Evolutionary conservation across 2,329 filamentous ascomycete genomes (phyloP), one percentile per base, ranked within the genome.

Genomic region (Claviceps sorghi): DNA sequence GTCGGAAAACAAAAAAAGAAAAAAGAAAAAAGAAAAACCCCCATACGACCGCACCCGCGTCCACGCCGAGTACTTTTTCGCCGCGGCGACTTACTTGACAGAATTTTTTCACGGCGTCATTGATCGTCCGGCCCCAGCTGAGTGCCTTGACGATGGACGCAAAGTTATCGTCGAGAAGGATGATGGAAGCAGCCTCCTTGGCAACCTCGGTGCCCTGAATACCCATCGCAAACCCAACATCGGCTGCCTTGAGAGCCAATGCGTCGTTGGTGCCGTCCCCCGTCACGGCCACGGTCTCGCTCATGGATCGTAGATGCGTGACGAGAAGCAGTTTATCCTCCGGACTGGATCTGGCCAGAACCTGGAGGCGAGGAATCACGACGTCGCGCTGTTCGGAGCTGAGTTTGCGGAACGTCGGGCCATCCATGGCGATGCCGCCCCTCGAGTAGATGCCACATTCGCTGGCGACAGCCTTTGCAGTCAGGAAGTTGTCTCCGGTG

Each of bases 261-360:
- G 79, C 80, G 59, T 84, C 81, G 52, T 84, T 83, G 43, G 80
- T 83, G 43, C 80, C 81, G 57, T 83, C 80, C 56, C 80, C 80
- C 41, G 80, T 84, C 1, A 83, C 80, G 40, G 80, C 80, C 30
- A 84, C 81, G 4, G 78, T 82, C 62, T 83, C 78, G 22, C 81
- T 82, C 54, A 84, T 74, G 48, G 79, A 75, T 59, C 82, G 81
- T 1, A 86, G 69, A 42, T 77, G 72, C 59, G 76, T 78, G 34
- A 86, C 82, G 36, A 86, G 72, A 40, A 78, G 76, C 15, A 79
- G 71, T 66, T 86, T 86, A 58, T 86, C 83, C 56, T 86, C 80
- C 0, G 83, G 83, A 44, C 80, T 84, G 0, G 82, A 84, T 49
- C 82, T 75, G 30, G 83, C 83, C 45, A 86, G 72, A 19, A 86